A percentile compares a stretch with the other conserved stretches of the same genome.
Conservation (phyloP, 768 basidiomycete species). For the Omphalotus guepiniiformis region DNA sequence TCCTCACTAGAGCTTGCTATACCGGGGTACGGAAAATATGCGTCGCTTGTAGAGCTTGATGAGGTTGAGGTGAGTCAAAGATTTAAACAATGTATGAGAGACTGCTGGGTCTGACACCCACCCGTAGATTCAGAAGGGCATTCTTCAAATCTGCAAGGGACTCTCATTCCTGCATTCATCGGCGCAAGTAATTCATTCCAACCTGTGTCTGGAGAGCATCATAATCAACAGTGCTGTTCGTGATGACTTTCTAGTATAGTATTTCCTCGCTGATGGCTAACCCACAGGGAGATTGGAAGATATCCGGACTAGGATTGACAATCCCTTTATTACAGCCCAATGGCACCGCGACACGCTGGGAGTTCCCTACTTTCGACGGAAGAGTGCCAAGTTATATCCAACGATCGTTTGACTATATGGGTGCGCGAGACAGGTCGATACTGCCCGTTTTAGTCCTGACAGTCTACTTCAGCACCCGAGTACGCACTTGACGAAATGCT, state of each 20-base stretch:
- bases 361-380: conserved; percentile 85
- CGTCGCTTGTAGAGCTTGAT: conserved; percentile 76
- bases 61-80: conserved; percentile 78
- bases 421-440: too few relatives aligned
- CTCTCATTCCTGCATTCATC: conserved; percentile 88
- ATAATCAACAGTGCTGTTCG: conserved; percentile 85
- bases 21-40: conserved; percentile 52
- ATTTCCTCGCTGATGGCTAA: neutral
- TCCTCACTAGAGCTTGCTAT: conserved; percentile 80
- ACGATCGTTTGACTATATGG: conserved; percentile 93
- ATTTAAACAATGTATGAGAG: conserved; percentile 26
- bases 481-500: conserved; percentile 89
- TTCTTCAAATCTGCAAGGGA: conserved; percentile 88
- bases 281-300: conserved; percentile 93
- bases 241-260: conserved; percentile 5
- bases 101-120: conserved; percentile 6
- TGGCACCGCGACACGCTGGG: conserved; percentile 78
- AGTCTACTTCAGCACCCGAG: conserved; percentile 91
- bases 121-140: conserved; percentile 88
- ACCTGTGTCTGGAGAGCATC: conserved; percentile 82
- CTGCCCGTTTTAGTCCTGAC: too few relatives aligned
- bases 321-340: conserved; percentile 68
- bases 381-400: conserved; percentile 78
- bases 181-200: conserved; percentile 88
- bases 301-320: conserved; percentile 84